Conservation (phyloP, 371 early-diverging fungal species). For the Phascolomyces articulosus region DNA sequence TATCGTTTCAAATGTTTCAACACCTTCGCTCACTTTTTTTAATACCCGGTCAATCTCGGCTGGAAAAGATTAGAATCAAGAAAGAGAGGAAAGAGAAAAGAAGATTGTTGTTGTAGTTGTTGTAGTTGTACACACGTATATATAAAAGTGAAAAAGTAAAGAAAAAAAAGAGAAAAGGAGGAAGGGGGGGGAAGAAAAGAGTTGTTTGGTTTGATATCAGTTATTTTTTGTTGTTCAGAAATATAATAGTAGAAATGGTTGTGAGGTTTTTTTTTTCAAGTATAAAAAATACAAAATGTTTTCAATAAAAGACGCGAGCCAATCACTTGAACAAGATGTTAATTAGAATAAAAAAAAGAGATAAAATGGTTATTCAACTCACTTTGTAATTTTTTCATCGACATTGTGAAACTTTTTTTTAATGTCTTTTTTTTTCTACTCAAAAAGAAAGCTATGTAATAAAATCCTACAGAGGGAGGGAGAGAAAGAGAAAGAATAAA, state of each 20-base stretch:
- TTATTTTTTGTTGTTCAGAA: too few species aligned
- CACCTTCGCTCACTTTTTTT: constrained; percentile 95
- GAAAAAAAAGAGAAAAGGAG: too few species aligned
- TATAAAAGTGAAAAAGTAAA: too few species aligned
- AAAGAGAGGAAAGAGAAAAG: not conserved
- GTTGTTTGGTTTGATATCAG: too few species aligned
- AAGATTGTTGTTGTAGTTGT: too few species aligned
- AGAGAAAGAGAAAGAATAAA: not conserved
- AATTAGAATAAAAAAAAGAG: not conserved
- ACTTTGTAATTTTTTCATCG: constrained; percentile 46
- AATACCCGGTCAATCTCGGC: constrained; percentile 94
- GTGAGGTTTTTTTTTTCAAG: too few species aligned
- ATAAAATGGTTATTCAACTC: constrained; percentile 12
- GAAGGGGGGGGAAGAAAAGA: too few species aligned
- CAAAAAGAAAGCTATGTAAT: not conserved
- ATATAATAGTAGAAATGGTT: too few species aligned
- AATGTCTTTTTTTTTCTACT: not conserved
- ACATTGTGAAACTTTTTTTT: constrained; percentile 21
- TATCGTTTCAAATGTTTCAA: constrained; percentile 90
- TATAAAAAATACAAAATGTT: too few species aligned
- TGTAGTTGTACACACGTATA: too few species aligned
- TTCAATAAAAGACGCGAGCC: too few species aligned
- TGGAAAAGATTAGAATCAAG: constrained; percentile 13
- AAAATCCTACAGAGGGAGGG: not conserved
- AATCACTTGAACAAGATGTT: not conserved